Evolutionary conservation across 1,284 basidiomycete species (phyloP).

Genomic region (Testicularia cyperi): DNA sequence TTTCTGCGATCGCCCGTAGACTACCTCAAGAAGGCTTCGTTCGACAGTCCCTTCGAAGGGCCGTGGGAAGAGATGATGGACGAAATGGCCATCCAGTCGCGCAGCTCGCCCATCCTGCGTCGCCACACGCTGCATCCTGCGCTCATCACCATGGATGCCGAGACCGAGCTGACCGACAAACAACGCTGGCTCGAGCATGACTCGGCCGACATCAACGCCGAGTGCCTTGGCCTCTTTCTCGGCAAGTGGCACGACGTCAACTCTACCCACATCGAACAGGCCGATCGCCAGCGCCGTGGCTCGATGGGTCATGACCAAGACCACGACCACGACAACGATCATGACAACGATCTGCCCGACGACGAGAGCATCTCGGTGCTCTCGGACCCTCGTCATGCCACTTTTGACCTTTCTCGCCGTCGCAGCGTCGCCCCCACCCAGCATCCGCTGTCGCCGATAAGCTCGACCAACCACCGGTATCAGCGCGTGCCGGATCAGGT

Average conservation of each 20-base stretch:
- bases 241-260: conserved; percentile 43
- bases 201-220: conserved; percentile 70
- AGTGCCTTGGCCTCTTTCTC: conserved; percentile 65
- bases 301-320: conserved; percentile 5
- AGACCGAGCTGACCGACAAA: conserved; percentile 68
- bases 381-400: conserved; percentile 17
- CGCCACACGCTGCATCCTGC: conserved; percentile 73
- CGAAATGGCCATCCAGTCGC: conserved; percentile 63
- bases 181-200: conserved; percentile 72
- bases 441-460: conserved; percentile 24
- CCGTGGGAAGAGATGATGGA: conserved; percentile 68
- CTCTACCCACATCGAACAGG: conserved; percentile 25
- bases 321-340: conserved; percentile 18
- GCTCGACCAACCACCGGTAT: conserved; percentile 15
- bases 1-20: conserved; percentile 71
- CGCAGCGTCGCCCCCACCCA: conserved; percentile 14
- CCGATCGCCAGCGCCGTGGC: conserved; percentile 19
- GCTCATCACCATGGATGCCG: conserved; percentile 70
- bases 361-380: conserved; percentile 24
- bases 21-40: conserved; percentile 69
- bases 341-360: conserved; percentile 10
- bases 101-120: conserved; percentile 66
- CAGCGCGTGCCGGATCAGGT: conserved; percentile 26
- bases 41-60: conserved; percentile 63
- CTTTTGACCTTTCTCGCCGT: conserved; percentile 23